Base-by-base conservation (phyloP, 1,284 basidiomycete genomes). In the Stygiomarasmius scandens region DNA sequence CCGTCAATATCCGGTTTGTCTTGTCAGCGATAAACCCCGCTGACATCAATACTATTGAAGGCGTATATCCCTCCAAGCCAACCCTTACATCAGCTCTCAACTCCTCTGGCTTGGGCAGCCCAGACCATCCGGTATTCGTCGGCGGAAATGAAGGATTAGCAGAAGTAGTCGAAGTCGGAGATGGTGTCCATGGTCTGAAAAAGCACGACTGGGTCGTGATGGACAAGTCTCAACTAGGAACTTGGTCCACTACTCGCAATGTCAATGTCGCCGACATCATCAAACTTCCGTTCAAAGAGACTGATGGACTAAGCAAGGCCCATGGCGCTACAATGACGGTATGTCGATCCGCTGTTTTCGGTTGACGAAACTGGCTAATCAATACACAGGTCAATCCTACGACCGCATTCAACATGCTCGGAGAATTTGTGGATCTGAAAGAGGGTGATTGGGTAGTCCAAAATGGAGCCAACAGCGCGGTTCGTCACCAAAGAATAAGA, bases 401-500 rank as follows among this genome's bases (percentile, higher is more conserved):
- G 0, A 92, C 92, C 1, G 93, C 92, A 0, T 87, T 87, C 60
- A 87, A 90, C 64, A 90, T 95, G 86, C 79, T 95, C 5, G 78
- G 78, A 32, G 83, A 90, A 52, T 93, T 89, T 71, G 79, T 85
- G 5, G 65, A 77, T 25, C 78, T 93, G 45, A 63, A 82, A 54
- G 73, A 78, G 51, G 89, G 84, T 0, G 89, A 92, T 54, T 93
- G 87, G 85, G 77, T 95, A 5, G 69, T 93, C 19, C 92, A 95
- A 67, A 94, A 94, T 63, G 92, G 90, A 16, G 91, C 91, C 1
- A 95, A 94, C 65, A 91, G 89, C 63, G 89, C 91, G 23, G 90
- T 91, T 59, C 50, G 84, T 74, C 16, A 53, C 23, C 4, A 52
- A 16, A 9, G n/a, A n/a, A n/a, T n/a, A n/a, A n/a, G n/a, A n/a